phyloP scores from a whole-genome alignment of 371 early-diverging fungal genomes.

The Mortierella sp. region DNA sequence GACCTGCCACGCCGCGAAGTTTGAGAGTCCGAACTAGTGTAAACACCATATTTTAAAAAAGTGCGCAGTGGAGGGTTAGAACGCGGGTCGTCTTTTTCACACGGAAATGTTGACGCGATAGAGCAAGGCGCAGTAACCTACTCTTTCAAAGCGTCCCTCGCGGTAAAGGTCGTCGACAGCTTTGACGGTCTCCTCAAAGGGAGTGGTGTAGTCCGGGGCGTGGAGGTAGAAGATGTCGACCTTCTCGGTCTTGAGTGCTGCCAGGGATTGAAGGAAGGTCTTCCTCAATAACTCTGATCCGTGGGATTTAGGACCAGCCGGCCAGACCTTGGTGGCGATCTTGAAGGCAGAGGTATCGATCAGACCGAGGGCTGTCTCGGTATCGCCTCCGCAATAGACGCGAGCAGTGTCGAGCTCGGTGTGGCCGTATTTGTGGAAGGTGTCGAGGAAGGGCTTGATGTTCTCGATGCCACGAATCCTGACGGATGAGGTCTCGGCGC shows the following conservation, averaged over 20 bases:
- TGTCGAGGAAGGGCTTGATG: slow-evolving; percentile 23
- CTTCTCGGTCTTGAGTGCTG: slow-evolving; percentile 54
- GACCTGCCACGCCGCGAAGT: slow-evolving; percentile 65
- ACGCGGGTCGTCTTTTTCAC: no score
- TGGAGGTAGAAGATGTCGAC: slow-evolving; percentile 68
- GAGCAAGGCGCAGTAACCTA: slow-evolving; percentile 9
- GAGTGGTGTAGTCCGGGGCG: slow-evolving; percentile 63
- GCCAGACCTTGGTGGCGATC: slow-evolving; percentile 68
- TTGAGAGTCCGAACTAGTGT: slow-evolving; percentile 62
- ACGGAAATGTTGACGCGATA: neutral
- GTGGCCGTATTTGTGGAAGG: slow-evolving; percentile 28
- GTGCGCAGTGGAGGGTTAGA: neutral
- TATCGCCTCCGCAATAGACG: slow-evolving; percentile 39
- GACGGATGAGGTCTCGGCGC: slow-evolving; percentile 14
- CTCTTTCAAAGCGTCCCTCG: slow-evolving; percentile 61
- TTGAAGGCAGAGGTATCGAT: slow-evolving; percentile 14
- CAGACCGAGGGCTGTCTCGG: slow-evolving; percentile 22
- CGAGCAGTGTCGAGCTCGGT: slow-evolving; percentile 44
- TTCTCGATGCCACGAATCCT: slow-evolving; percentile 32
- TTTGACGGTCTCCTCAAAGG: slow-evolving; percentile 60
- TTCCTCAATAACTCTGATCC: slow-evolving; percentile 62
- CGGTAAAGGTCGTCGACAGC: slow-evolving; percentile 64
- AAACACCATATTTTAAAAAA: neutral
- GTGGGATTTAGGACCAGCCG: slow-evolving; percentile 62
- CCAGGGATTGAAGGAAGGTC: slow-evolving; percentile 55